These are phyloP conservation scores for Podosphaera aphanis DNA, from an alignment of 2,329 filamentous ascomycete species.

Conservation along the genomic window DNA sequence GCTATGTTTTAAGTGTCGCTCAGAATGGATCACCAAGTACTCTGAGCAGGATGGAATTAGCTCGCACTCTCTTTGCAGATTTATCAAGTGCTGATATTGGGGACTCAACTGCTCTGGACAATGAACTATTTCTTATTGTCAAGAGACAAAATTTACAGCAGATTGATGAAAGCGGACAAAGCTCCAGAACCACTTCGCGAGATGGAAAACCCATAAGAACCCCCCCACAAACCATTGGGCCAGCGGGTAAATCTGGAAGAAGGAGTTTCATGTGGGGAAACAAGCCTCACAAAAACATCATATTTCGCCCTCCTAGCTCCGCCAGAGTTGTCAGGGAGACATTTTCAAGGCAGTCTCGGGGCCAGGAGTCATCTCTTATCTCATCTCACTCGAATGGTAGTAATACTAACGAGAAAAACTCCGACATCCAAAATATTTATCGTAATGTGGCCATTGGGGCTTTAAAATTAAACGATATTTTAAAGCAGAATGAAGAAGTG, in stretches of 20 bases:
- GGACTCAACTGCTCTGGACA: constrained; percentile 35
- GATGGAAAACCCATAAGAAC: constrained; percentile 8
- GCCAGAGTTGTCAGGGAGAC: neutral
- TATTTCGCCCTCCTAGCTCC: neutral
- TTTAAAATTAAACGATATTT: constrained; percentile 48
- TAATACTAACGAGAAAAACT: constrained; percentile 15
- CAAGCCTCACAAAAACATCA: constrained; percentile 26
- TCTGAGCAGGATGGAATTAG: constrained; percentile 38
- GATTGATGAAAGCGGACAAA: constrained; percentile 10
- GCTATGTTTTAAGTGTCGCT: constrained; percentile 56
- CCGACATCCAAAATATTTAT: constrained; percentile 23
- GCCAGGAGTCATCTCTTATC: constrained; percentile 22
- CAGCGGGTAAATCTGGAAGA: constrained; percentile 25
- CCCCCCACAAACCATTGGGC: constrained; percentile 23
- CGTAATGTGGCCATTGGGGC: constrained; percentile 57
- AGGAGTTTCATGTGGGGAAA: constrained; percentile 49
- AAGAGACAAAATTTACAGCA: constrained; percentile 29
- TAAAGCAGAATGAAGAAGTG: constrained; percentile 46
- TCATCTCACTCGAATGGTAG: constrained; percentile 29
- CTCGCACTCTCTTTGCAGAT: constrained; percentile 74
- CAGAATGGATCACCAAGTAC: constrained; percentile 47
- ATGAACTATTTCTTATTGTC: constrained; percentile 62
- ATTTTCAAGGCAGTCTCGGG: constrained; percentile 3
- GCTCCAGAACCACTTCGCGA: constrained; percentile 11
- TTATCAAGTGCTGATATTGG: constrained; percentile 35